Conservation (phyloP, 225 moss, liverwort and hornwort genomes). For the Pseudoscleropodium purum region DNA sequence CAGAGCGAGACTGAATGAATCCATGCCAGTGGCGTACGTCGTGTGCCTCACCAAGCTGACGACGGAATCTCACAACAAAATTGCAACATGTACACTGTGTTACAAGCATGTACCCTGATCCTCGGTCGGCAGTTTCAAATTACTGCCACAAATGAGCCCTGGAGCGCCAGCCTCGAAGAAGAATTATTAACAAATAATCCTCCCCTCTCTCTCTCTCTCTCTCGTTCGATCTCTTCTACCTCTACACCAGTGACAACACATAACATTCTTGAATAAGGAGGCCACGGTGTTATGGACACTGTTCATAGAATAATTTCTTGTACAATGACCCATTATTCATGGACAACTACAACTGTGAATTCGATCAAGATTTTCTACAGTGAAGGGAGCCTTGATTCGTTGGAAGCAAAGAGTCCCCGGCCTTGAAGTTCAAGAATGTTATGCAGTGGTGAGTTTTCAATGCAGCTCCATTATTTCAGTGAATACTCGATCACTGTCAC, state of each 20-base stretch:
- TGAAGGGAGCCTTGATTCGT: neutral
- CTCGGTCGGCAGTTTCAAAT: neutral
- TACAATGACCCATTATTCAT: too few species aligned
- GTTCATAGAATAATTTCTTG: neutral
- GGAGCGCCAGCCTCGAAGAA: neutral
- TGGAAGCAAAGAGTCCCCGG: neutral
- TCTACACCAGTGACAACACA: neutral
- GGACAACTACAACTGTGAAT: neutral
- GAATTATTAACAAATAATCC: neutral
- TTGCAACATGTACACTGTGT: neutral
- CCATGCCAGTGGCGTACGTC: neutral
- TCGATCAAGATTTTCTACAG: neutral
- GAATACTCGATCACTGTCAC: neutral
- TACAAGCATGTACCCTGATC: neutral
- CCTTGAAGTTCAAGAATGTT: neutral
- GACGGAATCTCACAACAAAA: neutral
- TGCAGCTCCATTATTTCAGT: neutral
- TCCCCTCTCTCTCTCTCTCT: neutral
- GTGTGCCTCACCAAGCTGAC: neutral
- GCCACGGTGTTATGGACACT: neutral
- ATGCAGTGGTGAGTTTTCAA: neutral
- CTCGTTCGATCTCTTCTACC: neutral
- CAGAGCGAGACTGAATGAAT: neutral
- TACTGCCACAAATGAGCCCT: neutral
- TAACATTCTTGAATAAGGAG: neutral